Evolutionary conservation across 2,329 filamentous ascomycete genomes (phyloP).

Genomic region (Alternaria sp.): DNA sequence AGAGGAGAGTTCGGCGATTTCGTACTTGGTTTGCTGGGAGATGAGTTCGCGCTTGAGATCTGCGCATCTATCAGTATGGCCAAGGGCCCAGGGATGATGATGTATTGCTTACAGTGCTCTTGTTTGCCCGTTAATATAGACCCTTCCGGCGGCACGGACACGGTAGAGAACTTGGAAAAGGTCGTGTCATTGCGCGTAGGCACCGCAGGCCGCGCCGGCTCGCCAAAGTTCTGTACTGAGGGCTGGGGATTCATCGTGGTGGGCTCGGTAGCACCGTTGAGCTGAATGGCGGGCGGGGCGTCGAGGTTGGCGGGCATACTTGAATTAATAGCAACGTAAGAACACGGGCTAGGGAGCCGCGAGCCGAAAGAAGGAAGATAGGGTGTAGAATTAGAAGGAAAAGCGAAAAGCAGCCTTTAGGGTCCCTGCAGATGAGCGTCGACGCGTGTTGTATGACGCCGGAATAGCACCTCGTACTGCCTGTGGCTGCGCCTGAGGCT

Average conservation of each 20-base stretch:
- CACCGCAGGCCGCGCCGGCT: conserved; percentile 29
- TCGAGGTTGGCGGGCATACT: conserved; percentile 33
- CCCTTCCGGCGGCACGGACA: conserved; percentile 61
- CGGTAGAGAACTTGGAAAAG: conserved; percentile 51
- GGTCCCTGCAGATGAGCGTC: conserved; percentile 12
- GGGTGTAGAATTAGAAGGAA: conserved; percentile 11
- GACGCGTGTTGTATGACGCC: conserved; percentile 45
- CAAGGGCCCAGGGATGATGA: not conserved
- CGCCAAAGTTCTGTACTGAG: conserved; percentile 28
- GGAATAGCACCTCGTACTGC: conserved; percentile 18
- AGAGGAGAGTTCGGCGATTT: conserved; percentile 92
- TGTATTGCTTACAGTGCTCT: conserved; percentile 79
- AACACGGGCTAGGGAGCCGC: conserved; percentile 14
- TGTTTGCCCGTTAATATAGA: conserved; percentile 89
- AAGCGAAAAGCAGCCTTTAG: conserved; percentile 7
- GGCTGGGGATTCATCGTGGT: conserved; percentile 41
- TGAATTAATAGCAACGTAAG: conserved; percentile 20
- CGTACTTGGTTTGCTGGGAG: conserved; percentile 84
- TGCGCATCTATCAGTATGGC: conserved; percentile 49
- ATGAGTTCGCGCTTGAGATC: conserved; percentile 97
- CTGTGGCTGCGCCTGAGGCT: conserved; percentile 41
- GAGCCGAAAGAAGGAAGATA: conserved; percentile 9
- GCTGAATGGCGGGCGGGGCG: conserved; percentile 41
- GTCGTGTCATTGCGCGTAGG: conserved; percentile 40
- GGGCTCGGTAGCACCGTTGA: conserved; percentile 44